phyloP scores from a whole-genome alignment of 768 basidiomycete genomes.

The Termitomyces sp. region DNA sequence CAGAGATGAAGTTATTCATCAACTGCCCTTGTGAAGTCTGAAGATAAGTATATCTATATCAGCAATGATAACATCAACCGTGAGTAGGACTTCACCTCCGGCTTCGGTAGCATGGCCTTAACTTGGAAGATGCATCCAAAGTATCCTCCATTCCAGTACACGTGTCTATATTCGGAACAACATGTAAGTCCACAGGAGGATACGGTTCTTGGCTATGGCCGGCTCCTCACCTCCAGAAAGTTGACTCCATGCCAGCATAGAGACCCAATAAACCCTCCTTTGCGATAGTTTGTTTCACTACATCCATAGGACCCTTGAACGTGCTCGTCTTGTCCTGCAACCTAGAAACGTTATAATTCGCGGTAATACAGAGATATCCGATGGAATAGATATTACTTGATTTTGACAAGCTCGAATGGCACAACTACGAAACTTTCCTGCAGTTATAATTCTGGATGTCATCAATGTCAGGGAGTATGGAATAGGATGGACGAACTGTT shows the following conservation, averaged over 20 bases:
- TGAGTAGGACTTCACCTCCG: constrained; percentile 48
- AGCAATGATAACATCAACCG: background rate
- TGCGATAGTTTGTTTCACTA: constrained; percentile 70
- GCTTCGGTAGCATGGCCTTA: constrained; percentile 71
- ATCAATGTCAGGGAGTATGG: background rate
- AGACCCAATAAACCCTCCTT: constrained; percentile 81
- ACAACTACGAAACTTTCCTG: constrained; percentile 91
- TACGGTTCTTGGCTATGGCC: background rate
- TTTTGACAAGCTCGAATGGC: constrained; percentile 94
- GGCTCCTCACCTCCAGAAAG: constrained; percentile 83
- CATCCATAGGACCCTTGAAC: constrained; percentile 89
- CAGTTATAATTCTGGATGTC: background rate
- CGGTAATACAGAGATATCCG: background rate
- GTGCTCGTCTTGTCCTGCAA: constrained; percentile 91
- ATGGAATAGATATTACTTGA: constrained; percentile 41
- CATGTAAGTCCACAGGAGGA: background rate
- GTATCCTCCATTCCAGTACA: constrained; percentile 95
- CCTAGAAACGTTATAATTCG: constrained; percentile 26
- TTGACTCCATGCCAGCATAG: constrained; percentile 94
- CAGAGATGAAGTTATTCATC: constrained; percentile 90
- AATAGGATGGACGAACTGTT: constrained; percentile 37
- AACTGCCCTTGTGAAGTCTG: constrained; percentile 67
- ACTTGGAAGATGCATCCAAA: constrained; percentile 92
- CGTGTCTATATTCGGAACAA: constrained; percentile 41
- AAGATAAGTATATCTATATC: background rate